Percentiles rank a stretch among this genome's conserved stretches.
phyloP scores from a whole-genome alignment of 1,284 basidiomycete genomes.

The Sanghuangporus weigelae region DNA sequence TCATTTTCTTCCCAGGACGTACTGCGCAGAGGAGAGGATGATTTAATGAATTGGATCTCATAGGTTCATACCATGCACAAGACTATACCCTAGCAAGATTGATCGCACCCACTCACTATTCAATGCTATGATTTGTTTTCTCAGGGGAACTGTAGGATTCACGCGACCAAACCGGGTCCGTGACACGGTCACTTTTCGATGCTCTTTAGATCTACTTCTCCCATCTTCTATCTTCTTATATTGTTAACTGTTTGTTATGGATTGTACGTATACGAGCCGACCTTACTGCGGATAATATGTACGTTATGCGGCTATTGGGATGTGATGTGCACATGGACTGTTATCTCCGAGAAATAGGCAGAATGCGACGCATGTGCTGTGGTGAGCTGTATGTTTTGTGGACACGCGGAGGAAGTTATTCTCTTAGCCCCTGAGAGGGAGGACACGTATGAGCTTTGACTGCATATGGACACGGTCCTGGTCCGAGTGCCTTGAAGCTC shows the following conservation, averaged over 20 bases:
- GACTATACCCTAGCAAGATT: slow-evolving; percentile 13
- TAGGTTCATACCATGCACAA: slow-evolving; percentile 16
- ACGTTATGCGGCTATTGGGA: background rate
- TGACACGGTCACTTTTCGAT: background rate
- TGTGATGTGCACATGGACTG: slow-evolving; percentile 4
- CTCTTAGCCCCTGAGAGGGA: slow-evolving; percentile 11
- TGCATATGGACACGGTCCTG: background rate
- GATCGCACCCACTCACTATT: slow-evolving; percentile 1
- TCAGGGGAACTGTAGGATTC: slow-evolving; percentile 9
- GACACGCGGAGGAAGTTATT: background rate
- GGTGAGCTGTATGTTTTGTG: background rate
- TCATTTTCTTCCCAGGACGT: background rate
- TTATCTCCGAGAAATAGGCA: slow-evolving; percentile 9
- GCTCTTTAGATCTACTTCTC: background rate
- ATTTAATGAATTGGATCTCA: slow-evolving; percentile 11
- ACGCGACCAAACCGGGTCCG: slow-evolving; percentile 7
- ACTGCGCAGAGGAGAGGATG: background rate
- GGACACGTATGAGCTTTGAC: background rate
- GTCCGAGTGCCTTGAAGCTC: background rate
- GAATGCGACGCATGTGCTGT: background rate
- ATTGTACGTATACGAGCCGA: no score
- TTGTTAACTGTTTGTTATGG: background rate
- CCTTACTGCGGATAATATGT: slow-evolving; percentile 16
- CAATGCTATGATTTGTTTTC: slow-evolving; percentile 10
- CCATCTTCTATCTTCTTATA: background rate